Evolutionary conservation across 371 early-diverging fungal species (phyloP), one percentile per base, ranked within the genome.

Genomic region (Haplosporangium sp.): DNA sequence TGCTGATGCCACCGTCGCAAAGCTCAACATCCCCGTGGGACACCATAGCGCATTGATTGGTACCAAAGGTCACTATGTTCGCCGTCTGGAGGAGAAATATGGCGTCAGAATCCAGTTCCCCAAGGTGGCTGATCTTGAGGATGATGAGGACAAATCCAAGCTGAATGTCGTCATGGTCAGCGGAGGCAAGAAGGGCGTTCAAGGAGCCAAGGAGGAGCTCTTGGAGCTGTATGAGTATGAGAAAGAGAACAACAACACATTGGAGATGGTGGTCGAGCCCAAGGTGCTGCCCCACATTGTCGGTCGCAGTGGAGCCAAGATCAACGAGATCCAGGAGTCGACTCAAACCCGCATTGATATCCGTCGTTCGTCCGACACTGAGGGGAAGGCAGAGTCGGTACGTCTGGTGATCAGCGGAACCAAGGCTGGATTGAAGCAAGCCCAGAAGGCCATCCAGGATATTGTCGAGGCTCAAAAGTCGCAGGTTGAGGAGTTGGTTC

Each of bases 51-150:
- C 88, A 62, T 83, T 95, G 62, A 94, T 95, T 77, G 95, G 95
- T 51, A 69, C 86, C 50, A 87, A 85, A 67, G 95, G 95, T 38
- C 86, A 87, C 55, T 93, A 91, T 79, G 95, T 93, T 54, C 87
- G 88, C 75, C 90, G 92, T 45, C 82, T 95, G 41, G 94, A 94
- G 74, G 94, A 94, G 57, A 94, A 92, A 71, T 94, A 94, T 69
- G 84, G 83, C 23, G 94, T 94, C 46, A 85, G 86, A 59, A 89
- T 95, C 64, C 84, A 87, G 66, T 95, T 94, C 87, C 94, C 94
- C 59, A 82, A 83, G 48, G 67, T 68, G 41, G 79, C 75, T 20
- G 82, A 80, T 21, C 84, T 81, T 45, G 86, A 86, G 45, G 86
- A 85, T 18, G 86, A 83, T 21, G 86, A 82, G 29, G 83, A 83